Evolutionary conservation across 305 asterid species (phyloP).

Genomic region (Solanum hybrid): DNA sequence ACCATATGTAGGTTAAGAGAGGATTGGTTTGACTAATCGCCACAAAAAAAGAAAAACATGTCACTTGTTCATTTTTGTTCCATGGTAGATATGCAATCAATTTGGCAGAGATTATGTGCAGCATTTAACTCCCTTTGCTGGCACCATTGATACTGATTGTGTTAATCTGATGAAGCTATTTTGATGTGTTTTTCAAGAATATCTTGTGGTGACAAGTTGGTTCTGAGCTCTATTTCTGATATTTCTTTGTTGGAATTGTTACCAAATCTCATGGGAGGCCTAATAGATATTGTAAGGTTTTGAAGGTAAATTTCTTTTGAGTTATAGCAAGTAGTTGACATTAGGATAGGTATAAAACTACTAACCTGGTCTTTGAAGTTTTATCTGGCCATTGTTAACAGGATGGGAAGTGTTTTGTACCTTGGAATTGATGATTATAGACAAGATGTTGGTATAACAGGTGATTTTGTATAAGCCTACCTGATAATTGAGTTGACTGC

Average conservation of each 20-base stretch:
- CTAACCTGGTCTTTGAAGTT: not conserved
- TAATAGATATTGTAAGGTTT: too few species aligned
- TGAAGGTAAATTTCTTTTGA: not conserved
- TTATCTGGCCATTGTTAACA: conserved; percentile 15
- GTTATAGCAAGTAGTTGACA: not conserved
- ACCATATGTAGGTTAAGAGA: not conserved
- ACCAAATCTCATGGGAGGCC: conserved; percentile 56
- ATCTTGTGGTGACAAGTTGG: too few species aligned
- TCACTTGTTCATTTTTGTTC: too few species aligned
- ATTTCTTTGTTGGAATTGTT: conserved; percentile 67
- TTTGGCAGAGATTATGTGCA: too few species aligned
- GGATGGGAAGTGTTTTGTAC: conserved; percentile 51
- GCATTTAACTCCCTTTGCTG: too few species aligned
- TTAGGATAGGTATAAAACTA: not conserved
- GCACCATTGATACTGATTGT: too few species aligned
- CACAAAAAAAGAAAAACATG: too few species aligned
- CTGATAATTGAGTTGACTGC: not conserved
- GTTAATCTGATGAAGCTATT: too few species aligned
- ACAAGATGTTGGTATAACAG: conserved; percentile 21
- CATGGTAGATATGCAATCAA: too few species aligned
- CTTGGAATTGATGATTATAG: conserved; percentile 72
- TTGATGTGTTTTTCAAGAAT: too few species aligned
- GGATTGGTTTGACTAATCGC: too few species aligned
- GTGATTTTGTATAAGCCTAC: not conserved
- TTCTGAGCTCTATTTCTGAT: conserved; percentile 63